These are phyloP conservation scores for Saururus chinensis DNA, from an alignment of 164 flowering plant species.

Conservation along the genomic window DNA sequence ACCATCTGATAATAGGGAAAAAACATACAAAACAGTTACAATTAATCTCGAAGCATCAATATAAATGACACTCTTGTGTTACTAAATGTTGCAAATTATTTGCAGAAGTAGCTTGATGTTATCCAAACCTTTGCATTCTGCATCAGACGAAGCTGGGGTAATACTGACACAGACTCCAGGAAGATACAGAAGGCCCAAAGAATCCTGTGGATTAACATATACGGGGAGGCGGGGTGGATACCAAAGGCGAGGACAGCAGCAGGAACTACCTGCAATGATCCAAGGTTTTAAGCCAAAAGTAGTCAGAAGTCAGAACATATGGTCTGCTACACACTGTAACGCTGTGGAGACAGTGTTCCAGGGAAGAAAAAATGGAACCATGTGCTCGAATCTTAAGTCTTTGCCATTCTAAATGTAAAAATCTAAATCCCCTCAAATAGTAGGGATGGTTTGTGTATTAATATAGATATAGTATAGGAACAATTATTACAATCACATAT, in stretches of 20 bases:
- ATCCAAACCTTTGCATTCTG: slow-evolving; percentile 69
- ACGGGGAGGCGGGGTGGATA: neutral
- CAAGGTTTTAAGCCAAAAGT: neutral
- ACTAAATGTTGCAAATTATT: neutral
- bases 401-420: no score
- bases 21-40: neutral
- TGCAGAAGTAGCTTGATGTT: no score
- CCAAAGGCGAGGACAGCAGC: neutral
- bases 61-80: neutral
- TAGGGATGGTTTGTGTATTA: no score
- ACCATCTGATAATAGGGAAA: slow-evolving; percentile 52
- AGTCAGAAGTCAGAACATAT: neutral
- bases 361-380: neutral
- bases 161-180: slow-evolving; percentile 74
- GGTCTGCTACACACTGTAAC: no score
- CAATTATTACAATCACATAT: no score
- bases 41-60: neutral
- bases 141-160: slow-evolving; percentile 82
- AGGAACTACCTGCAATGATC: neutral
- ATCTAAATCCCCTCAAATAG: no score
- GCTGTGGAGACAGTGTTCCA: no score
- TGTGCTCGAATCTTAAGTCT: no score
- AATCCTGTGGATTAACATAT: neutral
- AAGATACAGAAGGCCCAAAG: slow-evolving; percentile 66
- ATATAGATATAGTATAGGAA: no score